A percentile compares a stretch with the other conserved stretches of the same genome.
These are phyloP conservation scores for Aspergillus tubingensis DNA, from an alignment of 2,329 filamentous ascomycete genomes.

Conservation along the genomic window DNA sequence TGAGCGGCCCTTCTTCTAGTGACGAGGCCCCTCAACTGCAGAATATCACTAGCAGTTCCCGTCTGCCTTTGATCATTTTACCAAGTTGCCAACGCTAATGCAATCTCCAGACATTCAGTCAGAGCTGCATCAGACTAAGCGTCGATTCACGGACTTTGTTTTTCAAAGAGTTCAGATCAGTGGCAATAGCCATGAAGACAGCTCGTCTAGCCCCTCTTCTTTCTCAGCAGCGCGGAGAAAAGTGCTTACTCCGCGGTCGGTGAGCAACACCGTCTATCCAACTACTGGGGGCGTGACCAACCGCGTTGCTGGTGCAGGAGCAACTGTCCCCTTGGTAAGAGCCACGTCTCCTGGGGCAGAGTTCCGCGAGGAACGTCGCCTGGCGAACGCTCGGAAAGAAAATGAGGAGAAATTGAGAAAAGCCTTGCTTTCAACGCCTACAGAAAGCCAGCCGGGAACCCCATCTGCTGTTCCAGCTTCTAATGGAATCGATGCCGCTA, in stretches of 20 bases:
- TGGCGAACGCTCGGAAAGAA: conserved; percentile 31
- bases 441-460: background rate
- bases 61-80: background rate
- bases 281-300: conserved; percentile 15
- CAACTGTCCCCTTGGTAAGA: conserved; percentile 42
- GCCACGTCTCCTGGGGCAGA: conserved; percentile 47
- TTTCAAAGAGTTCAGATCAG: conserved; percentile 45
- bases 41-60: background rate
- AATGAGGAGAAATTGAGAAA: conserved; percentile 32
- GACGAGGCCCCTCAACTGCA: background rate
- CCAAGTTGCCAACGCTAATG: conserved; percentile 11
- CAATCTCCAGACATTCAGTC: conserved; percentile 46
- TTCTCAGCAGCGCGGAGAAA: conserved; percentile 27
- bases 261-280: conserved; percentile 33
- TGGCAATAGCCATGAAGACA: conserved; percentile 17
- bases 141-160: conserved; percentile 52
- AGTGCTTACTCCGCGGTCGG: conserved; percentile 37
- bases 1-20: background rate
- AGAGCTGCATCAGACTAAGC: conserved; percentile 47
- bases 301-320: conserved; percentile 18
- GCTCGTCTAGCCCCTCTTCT: conserved; percentile 18
- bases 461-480: background rate
- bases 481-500: background rate
- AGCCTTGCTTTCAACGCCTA: conserved; percentile 28
- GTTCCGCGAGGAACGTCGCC: conserved; percentile 37